A percentile compares a stretch with the other conserved stretches of the same genome.
phyloP scores from a whole-genome alignment of 345 rosid species.

The Capsella bursapastoris region DNA sequence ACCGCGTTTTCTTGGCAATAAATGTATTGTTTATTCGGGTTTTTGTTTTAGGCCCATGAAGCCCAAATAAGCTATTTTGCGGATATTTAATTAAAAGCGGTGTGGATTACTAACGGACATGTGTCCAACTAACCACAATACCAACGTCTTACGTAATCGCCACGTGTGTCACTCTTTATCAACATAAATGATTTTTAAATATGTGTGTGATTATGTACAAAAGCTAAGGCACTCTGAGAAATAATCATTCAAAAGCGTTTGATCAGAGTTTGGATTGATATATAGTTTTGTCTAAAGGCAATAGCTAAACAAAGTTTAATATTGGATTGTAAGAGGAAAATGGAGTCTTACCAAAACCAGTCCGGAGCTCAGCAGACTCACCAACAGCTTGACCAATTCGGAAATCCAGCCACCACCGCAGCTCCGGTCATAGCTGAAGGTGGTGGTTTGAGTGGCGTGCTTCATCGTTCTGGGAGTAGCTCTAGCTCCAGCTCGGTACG shows the following conservation, averaged over 20 bases:
- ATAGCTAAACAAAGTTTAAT: neutral
- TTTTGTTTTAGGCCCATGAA: neutral
- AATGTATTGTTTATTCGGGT: neutral
- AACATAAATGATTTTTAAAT: neutral
- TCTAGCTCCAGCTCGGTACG: constrained; percentile 46
- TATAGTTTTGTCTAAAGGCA: neutral
- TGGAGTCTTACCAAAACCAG: constrained; percentile 44
- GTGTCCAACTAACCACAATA: constrained; percentile 7
- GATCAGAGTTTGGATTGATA: no score
- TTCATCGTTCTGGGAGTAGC: constrained; percentile 45
- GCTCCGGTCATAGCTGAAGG: constrained; percentile 33
- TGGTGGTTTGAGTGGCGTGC: constrained; percentile 39
- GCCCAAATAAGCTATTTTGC: neutral
- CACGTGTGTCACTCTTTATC: constrained; percentile 23
- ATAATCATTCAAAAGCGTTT: neutral
- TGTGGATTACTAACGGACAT: neutral
- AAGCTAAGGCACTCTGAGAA: neutral
- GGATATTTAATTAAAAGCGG: no score
- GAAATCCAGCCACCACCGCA: constrained; percentile 37
- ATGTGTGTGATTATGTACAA: constrained; percentile 5
- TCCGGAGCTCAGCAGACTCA: constrained; percentile 37
- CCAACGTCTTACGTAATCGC: constrained; percentile 17
- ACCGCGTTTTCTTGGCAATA: no score
- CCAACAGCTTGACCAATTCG: constrained; percentile 40
- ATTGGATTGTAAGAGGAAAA: constrained; percentile 8